Evolutionary conservation across 2,329 filamentous ascomycete genomes (phyloP).

Genomic region (Coniochaeta sp.): DNA sequence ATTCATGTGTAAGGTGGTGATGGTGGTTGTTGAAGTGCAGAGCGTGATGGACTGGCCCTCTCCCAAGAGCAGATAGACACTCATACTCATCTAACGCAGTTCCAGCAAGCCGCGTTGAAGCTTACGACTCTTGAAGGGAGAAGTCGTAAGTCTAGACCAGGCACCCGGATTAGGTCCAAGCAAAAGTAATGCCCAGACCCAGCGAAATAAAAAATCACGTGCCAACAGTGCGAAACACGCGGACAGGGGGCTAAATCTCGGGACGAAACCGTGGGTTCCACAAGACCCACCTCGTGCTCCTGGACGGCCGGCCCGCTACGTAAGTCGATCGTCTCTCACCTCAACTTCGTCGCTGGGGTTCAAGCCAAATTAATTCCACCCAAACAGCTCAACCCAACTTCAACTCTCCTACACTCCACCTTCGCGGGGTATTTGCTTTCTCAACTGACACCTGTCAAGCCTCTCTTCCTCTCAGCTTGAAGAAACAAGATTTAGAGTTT

Average conservation of each 20-base stretch:
- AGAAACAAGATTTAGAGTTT: not conserved
- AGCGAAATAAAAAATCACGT: too few species aligned
- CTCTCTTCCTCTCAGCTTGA: not conserved
- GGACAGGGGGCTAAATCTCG: not conserved
- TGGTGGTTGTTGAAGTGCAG: too few species aligned
- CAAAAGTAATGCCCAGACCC: too few species aligned
- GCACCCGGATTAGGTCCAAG: not conserved
- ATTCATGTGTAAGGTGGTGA: too few species aligned
- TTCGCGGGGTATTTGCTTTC: not conserved
- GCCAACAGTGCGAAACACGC: too few species aligned
- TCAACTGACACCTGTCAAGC: not conserved
- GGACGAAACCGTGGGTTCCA: not conserved
- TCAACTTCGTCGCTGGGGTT: not conserved
- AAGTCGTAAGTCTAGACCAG: not conserved
- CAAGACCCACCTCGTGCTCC: not conserved
- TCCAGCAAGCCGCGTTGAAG: not conserved
- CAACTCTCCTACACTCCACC: not conserved
- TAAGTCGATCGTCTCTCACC: slow-evolving; percentile 1
- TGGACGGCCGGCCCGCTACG: not conserved
- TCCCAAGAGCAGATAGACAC: too few species aligned
- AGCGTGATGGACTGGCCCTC: too few species aligned
- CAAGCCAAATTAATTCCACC: not conserved
- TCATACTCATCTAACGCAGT: too few species aligned
- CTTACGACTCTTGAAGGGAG: not conserved
- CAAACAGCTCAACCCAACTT: not conserved